These are phyloP conservation scores for Pythium apleroticum DNA, from an alignment of 352 stramenopile genomes.

Conservation along the genomic window DNA sequence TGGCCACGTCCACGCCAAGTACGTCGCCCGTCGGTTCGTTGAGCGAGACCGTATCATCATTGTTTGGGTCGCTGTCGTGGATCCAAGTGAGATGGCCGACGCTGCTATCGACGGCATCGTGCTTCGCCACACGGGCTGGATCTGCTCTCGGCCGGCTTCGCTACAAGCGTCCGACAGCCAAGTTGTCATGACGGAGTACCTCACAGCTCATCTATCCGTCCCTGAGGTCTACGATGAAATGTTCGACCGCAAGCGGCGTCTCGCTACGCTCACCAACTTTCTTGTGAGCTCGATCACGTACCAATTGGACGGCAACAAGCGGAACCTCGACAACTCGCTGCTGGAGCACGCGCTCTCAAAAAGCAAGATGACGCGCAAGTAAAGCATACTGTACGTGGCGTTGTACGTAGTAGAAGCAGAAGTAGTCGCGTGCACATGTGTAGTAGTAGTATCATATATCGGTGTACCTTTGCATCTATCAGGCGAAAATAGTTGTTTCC, in stretches of 20 bases:
- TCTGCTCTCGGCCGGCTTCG: not conserved
- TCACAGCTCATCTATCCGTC: constrained; percentile 9
- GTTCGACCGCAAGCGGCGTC: constrained; percentile 14
- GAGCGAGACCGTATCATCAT: constrained; percentile 18
- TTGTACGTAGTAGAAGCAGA: too few relatives aligned
- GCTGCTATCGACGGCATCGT: constrained; percentile 10
- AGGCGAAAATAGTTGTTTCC: too few relatives aligned
- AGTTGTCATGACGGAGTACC: constrained; percentile 10
- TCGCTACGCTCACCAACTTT: constrained; percentile 17
- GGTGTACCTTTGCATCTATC: too few relatives aligned
- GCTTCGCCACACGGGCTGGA: constrained; percentile 24
- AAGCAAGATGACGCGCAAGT: not conserved
- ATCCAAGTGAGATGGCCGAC: constrained; percentile 14
- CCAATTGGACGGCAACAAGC: constrained; percentile 17
- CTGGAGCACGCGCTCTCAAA: constrained; percentile 9
- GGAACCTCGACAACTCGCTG: constrained; percentile 20
- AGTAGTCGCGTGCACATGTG: too few relatives aligned
- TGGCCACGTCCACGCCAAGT: constrained; percentile 6
- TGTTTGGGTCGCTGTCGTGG: constrained; percentile 18
- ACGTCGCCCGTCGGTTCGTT: constrained; percentile 9
- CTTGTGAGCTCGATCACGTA: constrained; percentile 11
- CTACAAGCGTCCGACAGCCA: not conserved
- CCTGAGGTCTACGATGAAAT: constrained; percentile 10
- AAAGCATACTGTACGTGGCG: not conserved
- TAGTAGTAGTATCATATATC: too few relatives aligned